These are phyloP conservation scores for Boletus rubroflammeus DNA, from an alignment of 768 basidiomycete genomes.

Conservation along the genomic window DNA sequence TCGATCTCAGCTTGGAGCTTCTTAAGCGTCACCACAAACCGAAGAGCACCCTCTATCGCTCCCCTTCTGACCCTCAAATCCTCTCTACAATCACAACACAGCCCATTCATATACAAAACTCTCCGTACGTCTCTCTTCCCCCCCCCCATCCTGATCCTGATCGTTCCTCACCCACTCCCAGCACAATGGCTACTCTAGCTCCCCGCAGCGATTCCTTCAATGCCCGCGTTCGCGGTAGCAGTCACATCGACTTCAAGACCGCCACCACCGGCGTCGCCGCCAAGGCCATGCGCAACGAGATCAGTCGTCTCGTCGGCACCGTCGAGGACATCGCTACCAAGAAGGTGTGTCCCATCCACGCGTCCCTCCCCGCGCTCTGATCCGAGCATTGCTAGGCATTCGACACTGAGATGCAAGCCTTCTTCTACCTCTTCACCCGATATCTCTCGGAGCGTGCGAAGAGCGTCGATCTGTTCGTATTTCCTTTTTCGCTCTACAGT, in stretches of 20 bases:
- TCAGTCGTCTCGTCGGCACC: slow-evolving; percentile 86
- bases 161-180: slow-evolving; percentile 24
- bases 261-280: slow-evolving; percentile 91
- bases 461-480: slow-evolving; percentile 63
- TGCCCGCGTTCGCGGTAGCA: slow-evolving; percentile 69
- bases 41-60: slow-evolving; percentile 41
- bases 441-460: slow-evolving; percentile 70
- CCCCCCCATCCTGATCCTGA: slow-evolving; percentile 6
- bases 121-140: slow-evolving; percentile 31
- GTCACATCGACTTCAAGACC: slow-evolving; percentile 95
- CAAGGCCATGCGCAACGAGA: slow-evolving; percentile 98
- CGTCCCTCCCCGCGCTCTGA: slow-evolving; percentile 12
- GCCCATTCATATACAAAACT: slow-evolving; percentile 53
- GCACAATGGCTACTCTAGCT: slow-evolving; percentile 52
- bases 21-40: slow-evolving; percentile 66
- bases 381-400: slow-evolving; percentile 49
- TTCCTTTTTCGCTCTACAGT: slow-evolving; percentile 11
- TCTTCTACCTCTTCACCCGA: slow-evolving; percentile 79
- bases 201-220: slow-evolving; percentile 67
- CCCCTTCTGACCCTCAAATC: slow-evolving; percentile 47
- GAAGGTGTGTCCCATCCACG: slow-evolving; percentile 51
- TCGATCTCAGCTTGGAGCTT: slow-evolving; percentile 38
- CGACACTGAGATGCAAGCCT: slow-evolving; percentile 79
- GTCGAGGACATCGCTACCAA: slow-evolving; percentile 77
- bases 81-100: slow-evolving; percentile 64